phyloP scores from a whole-genome alignment of 805 yeast genomes.

The Wickerhamiella sergipiensis region DNA sequence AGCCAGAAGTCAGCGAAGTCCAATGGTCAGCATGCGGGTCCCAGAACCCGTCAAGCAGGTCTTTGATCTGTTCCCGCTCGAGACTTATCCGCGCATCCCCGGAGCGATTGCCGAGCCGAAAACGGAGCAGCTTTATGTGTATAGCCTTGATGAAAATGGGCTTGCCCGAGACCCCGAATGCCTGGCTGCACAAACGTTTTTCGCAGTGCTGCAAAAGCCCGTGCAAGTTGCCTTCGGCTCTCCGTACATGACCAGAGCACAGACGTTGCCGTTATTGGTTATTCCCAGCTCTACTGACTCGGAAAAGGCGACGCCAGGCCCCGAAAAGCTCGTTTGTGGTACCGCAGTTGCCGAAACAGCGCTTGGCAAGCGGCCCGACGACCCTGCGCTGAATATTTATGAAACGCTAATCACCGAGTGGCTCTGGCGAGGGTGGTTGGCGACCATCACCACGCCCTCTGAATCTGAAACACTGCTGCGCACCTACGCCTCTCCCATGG shows the following conservation, averaged over 20 bases:
- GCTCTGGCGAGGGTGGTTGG: constrained; percentile 16
- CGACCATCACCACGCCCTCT: constrained; percentile 7
- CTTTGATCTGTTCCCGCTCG: constrained; percentile 24
- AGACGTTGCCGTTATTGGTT: constrained; percentile 11
- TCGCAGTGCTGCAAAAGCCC: constrained; percentile 4
- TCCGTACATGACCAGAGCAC: constrained; percentile 11
- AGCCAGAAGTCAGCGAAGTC: too few relatives aligned
- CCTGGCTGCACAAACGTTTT: constrained; percentile 14
- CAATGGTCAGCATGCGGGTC: constrained; percentile 13
- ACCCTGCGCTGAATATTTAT: constrained; percentile 4
- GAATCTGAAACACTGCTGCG: not conserved
- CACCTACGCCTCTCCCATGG: constrained; percentile 3
- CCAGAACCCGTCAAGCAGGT: constrained; percentile 19
- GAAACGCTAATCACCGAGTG: constrained; percentile 8
- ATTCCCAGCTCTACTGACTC: not conserved
- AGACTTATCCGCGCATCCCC: constrained; percentile 9
- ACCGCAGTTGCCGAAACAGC: not conserved
- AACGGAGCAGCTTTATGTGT: constrained; percentile 12
- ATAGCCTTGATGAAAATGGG: constrained; percentile 12
- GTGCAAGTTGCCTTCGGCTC: constrained; percentile 2
- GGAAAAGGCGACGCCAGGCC: not conserved
- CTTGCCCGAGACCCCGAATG: constrained; percentile 23
- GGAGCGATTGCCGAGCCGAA: not conserved
- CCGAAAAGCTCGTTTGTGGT: not conserved
- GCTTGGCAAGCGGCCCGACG: not conserved